These are phyloP conservation scores for Rhodotorula taiwanensis DNA, from an alignment of 768 basidiomycete species.

Conservation along the genomic window DNA sequence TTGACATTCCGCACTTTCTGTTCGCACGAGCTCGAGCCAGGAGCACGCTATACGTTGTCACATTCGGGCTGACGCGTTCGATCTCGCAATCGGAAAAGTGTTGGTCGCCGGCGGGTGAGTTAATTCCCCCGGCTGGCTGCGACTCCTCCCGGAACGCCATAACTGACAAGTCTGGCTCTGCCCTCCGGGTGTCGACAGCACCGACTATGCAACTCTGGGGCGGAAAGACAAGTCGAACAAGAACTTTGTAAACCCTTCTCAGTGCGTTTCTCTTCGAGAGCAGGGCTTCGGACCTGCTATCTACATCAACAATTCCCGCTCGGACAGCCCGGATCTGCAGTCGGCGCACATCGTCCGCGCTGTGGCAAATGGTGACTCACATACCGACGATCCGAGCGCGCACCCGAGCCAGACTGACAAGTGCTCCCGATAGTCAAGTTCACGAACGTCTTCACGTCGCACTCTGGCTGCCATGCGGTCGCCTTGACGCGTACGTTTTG, in stretches of 20 bases:
- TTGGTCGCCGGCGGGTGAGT: conserved; percentile 32
- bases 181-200: conserved; percentile 4
- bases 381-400: background rate
- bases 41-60: too few relatives aligned
- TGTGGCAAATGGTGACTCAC: conserved; percentile 54
- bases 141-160: too few relatives aligned
- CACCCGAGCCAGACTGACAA: too few relatives aligned
- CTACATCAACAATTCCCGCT: background rate
- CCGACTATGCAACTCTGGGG: conserved; percentile 34
- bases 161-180: background rate
- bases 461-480: conserved; percentile 68
- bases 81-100: too few relatives aligned
- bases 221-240: conserved; percentile 33
- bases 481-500: conserved; percentile 52
- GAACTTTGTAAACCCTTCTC: conserved; percentile 1
- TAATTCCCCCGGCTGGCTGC: too few relatives aligned
- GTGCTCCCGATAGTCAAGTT: conserved; percentile 29
- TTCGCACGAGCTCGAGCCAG: background rate
- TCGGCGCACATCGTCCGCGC: conserved; percentile 86
- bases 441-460: conserved; percentile 48
- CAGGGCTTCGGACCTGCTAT: background rate
- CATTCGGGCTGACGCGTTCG: too few relatives aligned
- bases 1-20: background rate
- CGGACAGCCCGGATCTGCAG: conserved; percentile 64
- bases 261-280: conserved; percentile 1